Conservation (phyloP, 331 rosid species). For the Acacia concinna region DNA sequence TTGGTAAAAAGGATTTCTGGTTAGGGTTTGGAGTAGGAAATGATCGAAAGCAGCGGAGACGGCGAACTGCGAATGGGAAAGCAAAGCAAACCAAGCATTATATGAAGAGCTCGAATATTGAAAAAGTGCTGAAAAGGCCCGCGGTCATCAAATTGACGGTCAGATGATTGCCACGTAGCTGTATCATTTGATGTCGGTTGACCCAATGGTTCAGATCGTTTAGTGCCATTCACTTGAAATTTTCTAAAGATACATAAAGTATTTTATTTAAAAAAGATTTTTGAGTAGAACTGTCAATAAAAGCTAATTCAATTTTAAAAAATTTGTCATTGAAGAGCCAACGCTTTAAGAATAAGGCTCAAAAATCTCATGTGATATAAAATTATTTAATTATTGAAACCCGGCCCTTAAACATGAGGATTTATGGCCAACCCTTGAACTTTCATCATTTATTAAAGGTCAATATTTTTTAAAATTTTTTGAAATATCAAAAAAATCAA, state of each 20-base stretch:
- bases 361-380: too few relatives aligned
- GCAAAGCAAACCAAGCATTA: neutral
- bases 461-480: too few relatives aligned
- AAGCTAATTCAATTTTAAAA: too few relatives aligned
- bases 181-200: neutral
- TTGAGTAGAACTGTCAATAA: too few relatives aligned
- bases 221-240: neutral
- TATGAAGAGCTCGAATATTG: neutral
- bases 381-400: too few relatives aligned
- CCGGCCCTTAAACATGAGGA: too few relatives aligned
- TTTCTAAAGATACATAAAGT: neutral
- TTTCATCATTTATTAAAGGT: too few relatives aligned
- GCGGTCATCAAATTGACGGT: neutral
- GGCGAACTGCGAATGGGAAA: neutral
- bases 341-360: too few relatives aligned
- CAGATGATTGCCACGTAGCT: constrained; percentile 18
- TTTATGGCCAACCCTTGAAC: too few relatives aligned
- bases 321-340: too few relatives aligned
- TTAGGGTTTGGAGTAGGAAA: constrained; percentile 44
- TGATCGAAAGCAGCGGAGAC: neutral
- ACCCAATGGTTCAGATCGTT: neutral
- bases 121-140: neutral
- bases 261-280: neutral
- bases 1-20: neutral
- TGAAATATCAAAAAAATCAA: too few relatives aligned